Evolutionary conservation across 192 early-diverging fungal species (phyloP), one percentile per base, ranked within the genome.

Genomic region (Piromyces finnis): DNA sequence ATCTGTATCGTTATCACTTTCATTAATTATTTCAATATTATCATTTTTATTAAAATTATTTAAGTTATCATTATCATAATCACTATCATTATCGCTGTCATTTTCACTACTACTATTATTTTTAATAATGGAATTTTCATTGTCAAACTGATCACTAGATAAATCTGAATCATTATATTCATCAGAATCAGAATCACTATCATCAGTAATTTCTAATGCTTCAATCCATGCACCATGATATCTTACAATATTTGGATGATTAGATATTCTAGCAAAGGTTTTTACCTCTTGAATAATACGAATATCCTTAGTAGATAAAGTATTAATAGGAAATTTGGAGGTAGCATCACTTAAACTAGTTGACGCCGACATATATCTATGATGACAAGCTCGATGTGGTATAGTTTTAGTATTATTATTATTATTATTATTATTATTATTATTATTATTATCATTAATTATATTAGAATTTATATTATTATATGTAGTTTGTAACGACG

Each of bases 221-320:
- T 88, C 87, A 27, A 88, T 84, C 87, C 87, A 88, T 14, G 85
- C 82, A 13, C 83, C 84, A 77, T 88, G 85, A 80, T 88, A 88
- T 77, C 85, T 79, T 22, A 88, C 84, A 32, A 88, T 84, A 80
- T 88, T 88, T 18, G 84, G 82, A 80, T 88, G 86, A 78, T 85
- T 82, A 4, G 86, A 86, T 11, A 88, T 82, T 51, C 82, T 77
- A 3, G 87, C 87, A 28, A 88, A 82, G n/a, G 86, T 82, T 77
- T 88, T 88, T 29, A 88, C 84, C 82, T 88, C 87, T 27, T 84
- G 79, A 41, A 88, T 78, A 41, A 88, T 78, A 14, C 87, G 51
- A 29, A 80, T 77, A 77, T 88, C 86, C 17, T 26, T 82, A 84
- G 15, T 86, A 77, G 35, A 37, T 82, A 26, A 27, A 35, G 68